Percentiles rank a stretch among this genome's conserved stretches.
Conservation (phyloP, 257 asterid genomes). For the Linaria vulgaris region DNA sequence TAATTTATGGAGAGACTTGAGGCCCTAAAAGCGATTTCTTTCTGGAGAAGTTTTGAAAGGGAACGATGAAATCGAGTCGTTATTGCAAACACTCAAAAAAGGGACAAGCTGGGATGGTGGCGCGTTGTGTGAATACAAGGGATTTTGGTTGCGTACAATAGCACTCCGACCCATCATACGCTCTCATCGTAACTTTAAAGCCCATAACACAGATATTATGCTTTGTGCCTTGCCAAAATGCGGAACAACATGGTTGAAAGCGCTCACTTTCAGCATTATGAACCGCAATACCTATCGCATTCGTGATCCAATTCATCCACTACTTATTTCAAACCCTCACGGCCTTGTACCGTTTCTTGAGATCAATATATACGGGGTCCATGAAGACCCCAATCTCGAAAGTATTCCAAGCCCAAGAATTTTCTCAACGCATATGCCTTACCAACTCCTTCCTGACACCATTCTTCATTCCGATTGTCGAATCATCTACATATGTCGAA, state of each 20-base stretch:
- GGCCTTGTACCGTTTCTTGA: background rate
- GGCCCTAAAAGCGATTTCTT: too few species aligned
- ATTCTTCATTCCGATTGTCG: background rate
- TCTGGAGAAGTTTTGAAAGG: too few species aligned
- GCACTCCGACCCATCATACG: background rate
- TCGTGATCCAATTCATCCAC: background rate
- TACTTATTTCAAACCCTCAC: conserved; percentile 1
- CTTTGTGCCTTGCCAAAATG: background rate
- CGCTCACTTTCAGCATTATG: background rate
- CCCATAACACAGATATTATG: conserved; percentile 5
- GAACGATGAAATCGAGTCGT: background rate
- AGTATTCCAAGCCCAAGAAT: conserved; percentile 6
- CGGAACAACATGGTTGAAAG: conserved; percentile 8
- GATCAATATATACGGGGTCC: background rate
- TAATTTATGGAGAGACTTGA: too few species aligned
- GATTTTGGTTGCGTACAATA: background rate
- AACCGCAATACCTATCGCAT: background rate
- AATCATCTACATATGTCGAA: too few species aligned
- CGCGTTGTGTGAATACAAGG: background rate
- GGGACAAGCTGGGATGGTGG: background rate
- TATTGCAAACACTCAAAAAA: background rate
- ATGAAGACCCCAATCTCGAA: background rate
- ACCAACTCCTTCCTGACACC: background rate
- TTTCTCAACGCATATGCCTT: background rate
- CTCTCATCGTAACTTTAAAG: background rate